Evolutionary conservation across 2,329 filamentous ascomycete species (phyloP), one percentile per base, ranked within the genome.

Genomic region (Sarocladium brachiariae): DNA sequence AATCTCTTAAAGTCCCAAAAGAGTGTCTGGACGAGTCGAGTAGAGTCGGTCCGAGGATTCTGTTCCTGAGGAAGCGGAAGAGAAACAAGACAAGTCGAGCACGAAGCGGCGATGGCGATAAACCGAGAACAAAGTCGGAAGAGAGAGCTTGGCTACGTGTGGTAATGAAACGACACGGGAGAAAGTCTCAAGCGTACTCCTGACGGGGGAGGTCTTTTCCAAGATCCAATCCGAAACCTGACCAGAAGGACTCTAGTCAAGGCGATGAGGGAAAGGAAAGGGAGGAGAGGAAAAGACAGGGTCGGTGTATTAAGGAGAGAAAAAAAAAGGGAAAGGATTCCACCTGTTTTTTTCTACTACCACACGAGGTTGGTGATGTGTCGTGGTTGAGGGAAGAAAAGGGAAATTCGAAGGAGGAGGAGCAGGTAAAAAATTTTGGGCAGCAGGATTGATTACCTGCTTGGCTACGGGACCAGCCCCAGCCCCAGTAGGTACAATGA

Each of bases 211-310:
- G 43, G 43, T 47, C 43, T 47, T 47, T 47, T 33, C 43, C 24
- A 55, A 43, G 13, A 52, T 51, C 51, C 48, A 51, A 53, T 51
- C 54, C 52, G 53, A 51, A 49, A 50, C 41, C 45, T 52, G 34
- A 55, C 54, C 50, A 52, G 53, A 52, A 53, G 53, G 48, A 55
- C 52, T 53, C 53, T 52, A 52, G 54, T 53, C 54, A 49, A 51
- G 52, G 50, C 34, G 48, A 38, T 47, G 41, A 27, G 45, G 51
- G 46, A 49, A 47, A 47, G 43, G 43, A 47, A 47, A n/a, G 43
- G 46, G 46, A 37, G 25, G 48, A 27, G 48, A 27, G 35, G 34
- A 41, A 51, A 50, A 49, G 24, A 46, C 16, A 31, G 25, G 33
- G 25, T 21, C 33, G 46, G 46, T 49, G 46, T 49, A 37, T 37